Base-by-base conservation (phyloP, 495 filamentous ascomycete genomes). In the Pseudotulostoma volvatum region DNA sequence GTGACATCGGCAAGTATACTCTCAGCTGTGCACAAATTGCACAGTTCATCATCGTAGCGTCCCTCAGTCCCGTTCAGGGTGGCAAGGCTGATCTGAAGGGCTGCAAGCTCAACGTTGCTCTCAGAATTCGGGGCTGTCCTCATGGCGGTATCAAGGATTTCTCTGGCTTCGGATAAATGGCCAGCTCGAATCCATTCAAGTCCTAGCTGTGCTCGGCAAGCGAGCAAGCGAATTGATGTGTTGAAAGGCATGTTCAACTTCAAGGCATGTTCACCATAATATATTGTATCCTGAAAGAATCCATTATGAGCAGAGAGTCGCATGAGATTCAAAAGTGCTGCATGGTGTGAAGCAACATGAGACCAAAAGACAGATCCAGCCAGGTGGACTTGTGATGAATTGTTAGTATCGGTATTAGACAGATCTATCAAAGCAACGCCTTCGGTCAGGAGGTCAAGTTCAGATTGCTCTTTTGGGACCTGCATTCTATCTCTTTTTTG, bases 221-320 rank as follows among this genome's bases (percentile, higher is more conserved):
- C 57, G 18, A 63, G 50, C 16, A 68, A 47, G 30, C 77, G 71
- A 13, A 70, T 60, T 44, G 71, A 67, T 2, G 84, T 76, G 25
- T 70, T 61, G 7, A 78, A 70, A 9, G 76, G 73, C 32, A 71
- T 66, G 35, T 81, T 84, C 42, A 93, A 73, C 52, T 81, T 84
- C 36, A 81, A 61, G 1, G 84, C 84, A 50, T 93, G 78, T 44
- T 94, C 79, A 4, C 78, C 71, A 47, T 93, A 93, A 55, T 85
- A 90, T n/a, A 88, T 62, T 4, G 87, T 81, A 52, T 96, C 92
- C 36, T 80, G 77, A 46, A 85, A 81, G 54, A 94, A 69, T 33
- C 92, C 88, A 48, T 86, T 70, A 39, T 87, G 76, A 3, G 82
- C 73, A 41, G 81, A 93, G 11, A 92, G 56, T 15, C 64, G 66